These are phyloP conservation scores for Malus hybrid DNA, from an alignment of 331 rosid species.

Conservation along the genomic window DNA sequence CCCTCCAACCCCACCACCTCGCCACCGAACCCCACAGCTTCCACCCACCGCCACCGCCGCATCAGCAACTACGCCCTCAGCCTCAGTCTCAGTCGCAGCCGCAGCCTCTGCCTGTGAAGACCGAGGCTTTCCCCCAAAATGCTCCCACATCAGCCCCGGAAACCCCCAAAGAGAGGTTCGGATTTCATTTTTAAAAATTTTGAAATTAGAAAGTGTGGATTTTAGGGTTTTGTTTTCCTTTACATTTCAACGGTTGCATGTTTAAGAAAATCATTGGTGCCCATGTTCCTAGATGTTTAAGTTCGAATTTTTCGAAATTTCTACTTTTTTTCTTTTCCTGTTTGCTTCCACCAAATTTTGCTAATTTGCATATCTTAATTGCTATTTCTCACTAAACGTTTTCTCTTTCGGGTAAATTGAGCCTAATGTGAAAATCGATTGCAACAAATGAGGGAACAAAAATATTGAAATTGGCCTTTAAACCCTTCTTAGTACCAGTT, in stretches of 20 bases:
- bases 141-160: slow-evolving; percentile 13
- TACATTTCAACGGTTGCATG: neutral
- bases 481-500: too few species aligned
- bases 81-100: slow-evolving; percentile 19
- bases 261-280: neutral
- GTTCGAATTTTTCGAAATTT: neutral
- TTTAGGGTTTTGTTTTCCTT: neutral
- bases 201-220: neutral
- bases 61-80: slow-evolving; percentile 22
- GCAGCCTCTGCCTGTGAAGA: slow-evolving; percentile 5
- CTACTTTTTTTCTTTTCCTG: neutral
- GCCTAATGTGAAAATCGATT: neutral
- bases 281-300: neutral
- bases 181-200: neutral
- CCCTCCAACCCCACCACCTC: slow-evolving; percentile 38
- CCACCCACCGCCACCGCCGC: slow-evolving; percentile 14
- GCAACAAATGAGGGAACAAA: neutral
- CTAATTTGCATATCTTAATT: neutral
- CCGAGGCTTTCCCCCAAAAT: slow-evolving; percentile 16
- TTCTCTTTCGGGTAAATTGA: neutral
- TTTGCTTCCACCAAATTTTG: neutral
- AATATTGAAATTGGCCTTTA: neutral
- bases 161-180: slow-evolving; percentile 44
- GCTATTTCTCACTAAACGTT: neutral
- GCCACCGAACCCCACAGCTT: slow-evolving; percentile 25